Percentiles rank a stretch among this genome's conserved stretches.
phyloP scores from a whole-genome alignment of 148 eudicot species.

The Pouteria glomerata region DNA sequence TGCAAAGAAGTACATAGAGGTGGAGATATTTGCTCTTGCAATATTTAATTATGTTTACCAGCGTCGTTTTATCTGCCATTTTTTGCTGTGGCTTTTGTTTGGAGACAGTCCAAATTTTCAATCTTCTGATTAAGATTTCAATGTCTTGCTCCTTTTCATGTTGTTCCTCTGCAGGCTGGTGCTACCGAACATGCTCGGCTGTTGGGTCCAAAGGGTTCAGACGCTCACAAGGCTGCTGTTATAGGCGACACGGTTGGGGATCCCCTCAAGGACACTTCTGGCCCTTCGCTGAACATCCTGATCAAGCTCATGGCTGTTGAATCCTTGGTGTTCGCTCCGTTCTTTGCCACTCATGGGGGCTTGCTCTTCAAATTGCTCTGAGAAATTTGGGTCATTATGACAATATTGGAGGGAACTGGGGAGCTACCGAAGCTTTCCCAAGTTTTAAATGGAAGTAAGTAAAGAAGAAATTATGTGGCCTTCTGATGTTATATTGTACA shows the following conservation, averaged over 20 bases:
- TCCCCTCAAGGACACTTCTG: constrained; percentile 21
- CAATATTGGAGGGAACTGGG: too few relatives aligned
- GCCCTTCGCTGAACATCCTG: constrained; percentile 17
- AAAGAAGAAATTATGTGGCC: neutral
- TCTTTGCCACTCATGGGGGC: constrained; percentile 15
- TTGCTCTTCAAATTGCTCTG: constrained; percentile 12
- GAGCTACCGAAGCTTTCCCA: too few relatives aligned
- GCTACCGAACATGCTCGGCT: constrained; percentile 15
- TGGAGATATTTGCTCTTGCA: neutral
- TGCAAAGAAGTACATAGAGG: constrained; percentile 94
- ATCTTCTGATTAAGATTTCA: too few relatives aligned
- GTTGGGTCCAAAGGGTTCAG: constrained; percentile 14
- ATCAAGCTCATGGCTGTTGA: constrained; percentile 20
- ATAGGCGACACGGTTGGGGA: constrained; percentile 15
- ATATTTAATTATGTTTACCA: neutral
- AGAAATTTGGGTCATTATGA: neutral
- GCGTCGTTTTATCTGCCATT: neutral
- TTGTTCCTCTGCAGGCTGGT: constrained; percentile 14
- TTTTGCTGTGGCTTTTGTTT: neutral
- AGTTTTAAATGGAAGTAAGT: neutral
- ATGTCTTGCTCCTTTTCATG: too few relatives aligned
- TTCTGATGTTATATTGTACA: neutral
- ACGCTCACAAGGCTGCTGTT: constrained; percentile 15
- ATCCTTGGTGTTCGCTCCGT: constrained; percentile 13
- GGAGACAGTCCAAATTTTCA: neutral